Evolutionary conservation across 768 basidiomycete genomes (phyloP).

Genomic region (Mycena floridula): DNA sequence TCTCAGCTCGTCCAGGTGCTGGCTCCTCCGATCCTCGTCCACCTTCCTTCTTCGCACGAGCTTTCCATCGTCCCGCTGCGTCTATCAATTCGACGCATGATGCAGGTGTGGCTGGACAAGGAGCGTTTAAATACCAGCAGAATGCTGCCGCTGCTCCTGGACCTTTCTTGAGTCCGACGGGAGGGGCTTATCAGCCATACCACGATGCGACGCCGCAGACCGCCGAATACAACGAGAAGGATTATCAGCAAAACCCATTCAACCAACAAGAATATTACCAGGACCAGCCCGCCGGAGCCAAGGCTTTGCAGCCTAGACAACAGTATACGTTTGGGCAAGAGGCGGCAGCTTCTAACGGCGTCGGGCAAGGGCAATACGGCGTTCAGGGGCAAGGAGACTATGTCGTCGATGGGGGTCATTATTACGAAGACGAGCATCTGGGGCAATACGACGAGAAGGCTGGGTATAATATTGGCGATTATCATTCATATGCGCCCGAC

Average conservation of each 20-base stretch:
- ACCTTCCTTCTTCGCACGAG: background rate
- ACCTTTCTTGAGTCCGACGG: too few relatives aligned
- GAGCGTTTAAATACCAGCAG: constrained; percentile 35
- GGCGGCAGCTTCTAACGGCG: background rate
- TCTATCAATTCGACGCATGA: constrained; percentile 20
- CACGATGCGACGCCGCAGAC: too few relatives aligned
- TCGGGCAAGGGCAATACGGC: background rate
- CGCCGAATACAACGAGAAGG: constrained; percentile 32
- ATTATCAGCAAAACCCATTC: constrained; percentile 10
- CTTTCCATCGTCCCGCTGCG: constrained; percentile 18
- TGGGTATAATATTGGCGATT: background rate
- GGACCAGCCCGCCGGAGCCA: constrained; percentile 1
- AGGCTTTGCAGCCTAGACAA: background rate
- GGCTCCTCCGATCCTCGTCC: too few relatives aligned
- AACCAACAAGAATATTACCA: constrained; percentile 7
- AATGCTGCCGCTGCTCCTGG: constrained; percentile 49
- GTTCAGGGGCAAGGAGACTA: background rate
- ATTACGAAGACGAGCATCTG: background rate
- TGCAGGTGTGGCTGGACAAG: constrained; percentile 33
- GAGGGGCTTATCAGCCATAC: too few relatives aligned
- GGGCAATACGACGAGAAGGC: background rate
- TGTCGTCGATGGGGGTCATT: background rate
- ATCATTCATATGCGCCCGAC: background rate
- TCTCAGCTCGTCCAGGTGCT: too few relatives aligned
- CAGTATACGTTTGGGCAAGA: constrained; percentile 1